Base-by-base conservation (phyloP, 2,329 filamentous ascomycete genomes). In the Colletotrichum sp. region DNA sequence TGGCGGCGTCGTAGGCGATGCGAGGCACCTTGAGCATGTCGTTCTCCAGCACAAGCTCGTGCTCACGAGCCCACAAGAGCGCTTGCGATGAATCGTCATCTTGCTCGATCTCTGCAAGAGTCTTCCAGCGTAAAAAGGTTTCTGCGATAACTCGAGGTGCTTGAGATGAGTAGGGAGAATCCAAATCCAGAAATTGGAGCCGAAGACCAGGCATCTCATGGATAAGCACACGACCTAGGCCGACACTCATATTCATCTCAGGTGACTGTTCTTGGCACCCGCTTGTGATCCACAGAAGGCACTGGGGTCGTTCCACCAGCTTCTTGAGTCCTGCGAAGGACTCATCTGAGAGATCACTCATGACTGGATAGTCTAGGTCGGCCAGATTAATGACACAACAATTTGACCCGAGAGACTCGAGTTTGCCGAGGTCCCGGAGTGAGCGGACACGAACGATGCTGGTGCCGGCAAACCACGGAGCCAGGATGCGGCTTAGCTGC, bases 301-400 rank as follows among this genome's bases (percentile, higher is more conserved):
- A 72, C 6, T 68, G 60, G 4, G 68, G 67, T 18, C 71, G n/a
- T 5, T 75, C 69, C 21, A 76, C 76, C 6, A 80, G 18, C 15
- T 64, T 62, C 30, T 80, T 79, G 16, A 81, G 52, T 6, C 67
- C 76, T 2, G 75, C 73, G 55, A 80, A 72, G 9, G 72, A 78
- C 3, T 57, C 60, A 83, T 86, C 60, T 0, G 80, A 71, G 24
- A 89, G 80, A 26, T 85, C 83, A 6, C 80, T 79, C 13, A 84
- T 77, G 12, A 84, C 78, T 13, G 76, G 65, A 13, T 63, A 59
- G 13, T 80, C 78, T 34, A 75, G 49, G 39, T 75, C 72, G 26
- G 62, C 15, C 1, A 62, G 18, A 30, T 62, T 62, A 28, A 62
- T 34, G 28, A 62, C 28, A 1, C 15, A 30, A 62, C 26, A 62